These are phyloP conservation scores for Begonia loranthoides DNA, from an alignment of 306 rosid species.

Conservation along the genomic window DNA sequence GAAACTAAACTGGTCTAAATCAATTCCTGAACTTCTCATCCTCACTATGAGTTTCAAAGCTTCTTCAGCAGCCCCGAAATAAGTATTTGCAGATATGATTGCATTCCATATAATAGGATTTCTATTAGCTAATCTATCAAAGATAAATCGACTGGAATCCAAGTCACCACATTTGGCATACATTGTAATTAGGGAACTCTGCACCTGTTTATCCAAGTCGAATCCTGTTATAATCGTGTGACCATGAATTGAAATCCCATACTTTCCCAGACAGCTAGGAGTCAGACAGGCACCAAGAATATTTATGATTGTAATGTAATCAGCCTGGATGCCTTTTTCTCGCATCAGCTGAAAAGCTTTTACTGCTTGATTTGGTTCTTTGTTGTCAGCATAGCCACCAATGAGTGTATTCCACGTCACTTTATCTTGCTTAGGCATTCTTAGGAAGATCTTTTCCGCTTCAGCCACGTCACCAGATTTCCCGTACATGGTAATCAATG, in stretches of 20 bases:
- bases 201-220: conserved; percentile 56
- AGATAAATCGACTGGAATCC: conserved; percentile 42
- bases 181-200: conserved; percentile 75
- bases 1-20: conserved; percentile 72
- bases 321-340: conserved; percentile 40
- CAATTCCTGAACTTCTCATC: conserved; percentile 45
- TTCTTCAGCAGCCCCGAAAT: conserved; percentile 59
- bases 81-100: conserved; percentile 67
- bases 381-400: conserved; percentile 59
- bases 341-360: conserved; percentile 49
- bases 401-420: conserved; percentile 88
- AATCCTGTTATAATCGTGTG: conserved; percentile 44
- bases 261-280: conserved; percentile 32
- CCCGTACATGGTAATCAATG: conserved; percentile 75
- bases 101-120: conserved; percentile 76
- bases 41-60: conserved; percentile 46
- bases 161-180: conserved; percentile 76
- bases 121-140: conserved; percentile 34
- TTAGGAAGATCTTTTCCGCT: conserved; percentile 31
- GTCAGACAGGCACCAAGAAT: conserved; percentile 47
- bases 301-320: conserved; percentile 61
- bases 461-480: conserved; percentile 41
- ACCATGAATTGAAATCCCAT: conserved; percentile 65
- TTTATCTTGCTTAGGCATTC: conserved; percentile 50
- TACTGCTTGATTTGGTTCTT: conserved; percentile 49